Base-by-base conservation (phyloP, 352 stramenopile genomes). In the Globisporangium alternatum region DNA sequence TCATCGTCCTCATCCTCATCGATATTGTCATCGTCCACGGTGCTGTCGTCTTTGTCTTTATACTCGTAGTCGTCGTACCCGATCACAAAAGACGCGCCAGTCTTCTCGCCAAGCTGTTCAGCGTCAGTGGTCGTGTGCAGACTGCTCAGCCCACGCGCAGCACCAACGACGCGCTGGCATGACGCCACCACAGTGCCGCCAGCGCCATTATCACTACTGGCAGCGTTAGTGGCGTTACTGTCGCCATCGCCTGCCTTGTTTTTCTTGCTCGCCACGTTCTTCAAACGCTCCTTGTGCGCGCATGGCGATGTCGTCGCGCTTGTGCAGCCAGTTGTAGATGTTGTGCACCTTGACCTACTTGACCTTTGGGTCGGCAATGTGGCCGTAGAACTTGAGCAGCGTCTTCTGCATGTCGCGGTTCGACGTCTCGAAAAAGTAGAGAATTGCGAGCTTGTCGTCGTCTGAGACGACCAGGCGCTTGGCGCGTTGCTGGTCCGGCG, bases 321-420 rank as follows among this genome's bases (percentile, higher is more conserved):
- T 56, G 44, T 58, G 47, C 21, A 57, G 35, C 59, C 59, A 65
- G 25, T 65, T 56, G 47, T 58, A 65, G 48, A 65, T 65, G 35
- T 56, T 65, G 21, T 48, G 59, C 37, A 28, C 47, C 22, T 58
- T 57, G 12, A 65, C 59, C 41, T 65, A 48, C 15, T 48, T 56
- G 12, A 52, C 37, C 48, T 65, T 65, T 12, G 59, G 45, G 59
- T 65, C 59, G 15, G 35, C 21, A 22, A 65, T 65, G 31, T 28
- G 47, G 2, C 59, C 59, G 19, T 58, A 65, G 48, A 65, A 65
- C 59, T 57, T 37, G 47, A 51, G 47, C 59, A 65, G 59, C 48
- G 59, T 65, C 37, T 56, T 57, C 21, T 57, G 33, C 47, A 65
- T 65, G 59, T 65, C 59, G 59, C 47, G 59, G 8, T 39, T 45